Conservation (phyloP, 2,329 filamentous ascomycete genomes). For the Alternaria sp. region DNA sequence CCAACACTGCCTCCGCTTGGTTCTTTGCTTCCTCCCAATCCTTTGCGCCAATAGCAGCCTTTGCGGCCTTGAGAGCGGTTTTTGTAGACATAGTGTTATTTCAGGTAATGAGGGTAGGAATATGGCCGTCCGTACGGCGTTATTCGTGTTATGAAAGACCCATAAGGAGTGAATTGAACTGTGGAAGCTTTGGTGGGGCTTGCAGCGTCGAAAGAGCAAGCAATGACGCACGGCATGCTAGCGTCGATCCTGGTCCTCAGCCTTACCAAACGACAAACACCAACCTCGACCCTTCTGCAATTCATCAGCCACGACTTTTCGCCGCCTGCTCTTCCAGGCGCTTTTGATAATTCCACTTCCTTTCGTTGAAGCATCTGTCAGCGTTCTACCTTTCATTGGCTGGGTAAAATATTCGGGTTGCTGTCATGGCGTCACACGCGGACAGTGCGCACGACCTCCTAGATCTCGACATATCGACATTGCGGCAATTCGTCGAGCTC, state of each 20-base stretch:
- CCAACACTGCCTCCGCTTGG: conserved; percentile 74
- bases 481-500: conserved; percentile 81
- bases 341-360: neutral
- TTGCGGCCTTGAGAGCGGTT: conserved; percentile 81
- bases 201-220: conserved; percentile 19
- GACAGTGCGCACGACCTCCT: conserved; percentile 52
- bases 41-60: conserved; percentile 77
- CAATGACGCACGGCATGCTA: conserved; percentile 38
- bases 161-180: conserved; percentile 27
- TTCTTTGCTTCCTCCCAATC: conserved; percentile 80
- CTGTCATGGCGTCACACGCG: conserved; percentile 45
- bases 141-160: conserved; percentile 27
- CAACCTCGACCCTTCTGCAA: conserved; percentile 26
- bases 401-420: conserved; percentile 10
- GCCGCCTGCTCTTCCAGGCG: neutral
- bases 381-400: conserved; percentile 11
- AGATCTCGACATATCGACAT: conserved; percentile 80
- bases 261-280: conserved; percentile 39
- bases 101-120: neutral
- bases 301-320: neutral
- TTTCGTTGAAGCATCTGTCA: neutral
- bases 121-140: conserved; percentile 21
- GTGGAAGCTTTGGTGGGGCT: conserved; percentile 20
- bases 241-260: conserved; percentile 33
- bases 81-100: conserved; percentile 61